Evolutionary conservation across 306 rosid genomes (phyloP).

Genomic region (Argentina anserina): DNA sequence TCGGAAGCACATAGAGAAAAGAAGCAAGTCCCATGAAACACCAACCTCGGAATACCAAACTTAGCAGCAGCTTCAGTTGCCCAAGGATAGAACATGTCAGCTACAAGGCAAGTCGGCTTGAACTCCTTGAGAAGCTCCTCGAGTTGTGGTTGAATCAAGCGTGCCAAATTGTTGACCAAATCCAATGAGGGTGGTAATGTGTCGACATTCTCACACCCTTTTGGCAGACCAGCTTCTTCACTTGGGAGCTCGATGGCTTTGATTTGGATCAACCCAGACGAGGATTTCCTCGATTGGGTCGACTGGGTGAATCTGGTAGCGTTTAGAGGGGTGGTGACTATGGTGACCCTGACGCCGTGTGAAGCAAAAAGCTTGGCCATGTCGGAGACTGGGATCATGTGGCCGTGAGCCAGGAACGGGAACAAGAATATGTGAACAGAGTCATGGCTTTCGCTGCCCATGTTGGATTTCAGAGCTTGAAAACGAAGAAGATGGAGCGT

Average conservation of each 20-base stretch:
- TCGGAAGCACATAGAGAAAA: constrained; percentile 36
- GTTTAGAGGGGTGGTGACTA: constrained; percentile 26
- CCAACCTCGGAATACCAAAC: constrained; percentile 47
- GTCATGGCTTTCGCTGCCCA: background rate
- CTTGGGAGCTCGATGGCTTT: constrained; percentile 31
- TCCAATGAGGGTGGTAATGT: background rate
- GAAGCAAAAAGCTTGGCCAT: constrained; percentile 28
- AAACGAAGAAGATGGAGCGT: background rate
- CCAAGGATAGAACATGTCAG: constrained; percentile 53
- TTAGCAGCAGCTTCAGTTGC: constrained; percentile 40
- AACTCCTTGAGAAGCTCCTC: constrained; percentile 36
- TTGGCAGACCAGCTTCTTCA: constrained; percentile 37
- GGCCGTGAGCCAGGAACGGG: constrained; percentile 33
- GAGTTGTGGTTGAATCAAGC: constrained; percentile 29
- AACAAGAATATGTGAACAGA: constrained; percentile 34
- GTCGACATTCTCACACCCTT: constrained; percentile 43
- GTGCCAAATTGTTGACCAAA: background rate
- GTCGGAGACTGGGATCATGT: constrained; percentile 32
- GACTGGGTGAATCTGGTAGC: constrained; percentile 12
- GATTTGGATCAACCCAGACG: background rate
- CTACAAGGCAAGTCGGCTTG: constrained; percentile 41
- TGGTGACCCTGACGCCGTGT: constrained; percentile 22
- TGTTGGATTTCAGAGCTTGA: background rate
- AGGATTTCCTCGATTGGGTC: background rate
- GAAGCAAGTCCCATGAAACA: constrained; percentile 47